Percentiles rank a stretch among this genome's conserved stretches.
These are phyloP conservation scores for Pythium angustatum DNA, from an alignment of 352 stramenopile species.

Conservation along the genomic window DNA sequence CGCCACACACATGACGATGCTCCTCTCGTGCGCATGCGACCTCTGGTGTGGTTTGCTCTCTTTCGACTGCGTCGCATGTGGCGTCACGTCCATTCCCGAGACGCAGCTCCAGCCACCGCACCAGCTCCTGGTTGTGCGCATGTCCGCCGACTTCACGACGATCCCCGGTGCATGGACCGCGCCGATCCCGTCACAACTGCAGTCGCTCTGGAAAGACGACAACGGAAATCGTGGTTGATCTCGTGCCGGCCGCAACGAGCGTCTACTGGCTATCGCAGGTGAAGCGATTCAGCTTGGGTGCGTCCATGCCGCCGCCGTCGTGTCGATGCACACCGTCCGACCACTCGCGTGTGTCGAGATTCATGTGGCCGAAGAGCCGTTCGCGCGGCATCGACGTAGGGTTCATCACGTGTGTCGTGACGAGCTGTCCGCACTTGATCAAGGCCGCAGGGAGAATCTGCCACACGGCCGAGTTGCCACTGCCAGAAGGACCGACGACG, in stretches of 20 bases:
- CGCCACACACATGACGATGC: no score
- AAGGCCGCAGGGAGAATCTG: constrained; percentile 89
- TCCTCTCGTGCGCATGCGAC: no score
- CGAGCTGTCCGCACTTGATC: constrained; percentile 75
- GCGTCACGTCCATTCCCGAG: not conserved
- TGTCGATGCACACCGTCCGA: constrained; percentile 93
- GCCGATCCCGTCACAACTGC: not conserved
- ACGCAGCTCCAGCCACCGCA: not conserved
- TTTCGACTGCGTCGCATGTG: constrained; percentile 15
- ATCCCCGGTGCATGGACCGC: constrained; percentile 3
- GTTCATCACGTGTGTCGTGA: constrained; percentile 96
- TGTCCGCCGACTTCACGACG: not conserved
- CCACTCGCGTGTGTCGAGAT: constrained; percentile 95
- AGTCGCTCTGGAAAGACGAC: constrained; percentile 12
- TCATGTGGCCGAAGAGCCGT: constrained; percentile 92
- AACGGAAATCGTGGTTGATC: no score
- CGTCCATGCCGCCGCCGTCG: no score
- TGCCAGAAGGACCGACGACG: constrained; percentile 91
- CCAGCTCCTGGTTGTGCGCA: not conserved
- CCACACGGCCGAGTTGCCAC: constrained; percentile 95
- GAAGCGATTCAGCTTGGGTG: no score
- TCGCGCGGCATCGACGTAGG: constrained; percentile 95
- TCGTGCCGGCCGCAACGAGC: no score
- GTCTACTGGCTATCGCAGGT: no score
- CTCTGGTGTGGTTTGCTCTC: constrained; percentile 4